Evolutionary conservation across 2,329 filamentous ascomycete genomes (phyloP), one percentile per base, ranked within the genome.

Genomic region (Cladophialophora yegresii): DNA sequence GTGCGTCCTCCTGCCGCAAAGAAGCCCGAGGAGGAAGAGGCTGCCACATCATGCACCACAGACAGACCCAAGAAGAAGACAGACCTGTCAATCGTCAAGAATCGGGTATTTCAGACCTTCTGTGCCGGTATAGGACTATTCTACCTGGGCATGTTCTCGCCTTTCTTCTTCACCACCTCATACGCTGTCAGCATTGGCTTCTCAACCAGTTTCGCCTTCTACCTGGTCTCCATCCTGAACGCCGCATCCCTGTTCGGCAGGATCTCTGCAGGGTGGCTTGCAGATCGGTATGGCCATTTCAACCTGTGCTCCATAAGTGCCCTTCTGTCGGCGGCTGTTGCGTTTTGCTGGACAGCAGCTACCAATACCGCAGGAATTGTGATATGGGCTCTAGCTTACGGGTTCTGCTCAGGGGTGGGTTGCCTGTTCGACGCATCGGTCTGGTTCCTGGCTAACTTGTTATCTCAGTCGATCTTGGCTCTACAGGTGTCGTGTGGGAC

Each of bases 401-500:
- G 76, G 0, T 76, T 77, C 67, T 72, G 65, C 51, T 76, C 74
- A 0, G 77, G 75, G 2, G 60, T 61, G 23, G 55, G 58, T 58
- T 23, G 32, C 20, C 8, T 47, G 22, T 47, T 43, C 20, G 8
- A 33, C 16, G 20, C 32, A 23, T 10, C n/a, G 28, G 16, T 26
- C 55, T 32, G 50, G 60, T 32, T n/a, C 36, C 36, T n/a, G 13
- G 36, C 36, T 43, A 43, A 43, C 22, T 22, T 54, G 13, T 47
- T 22, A 4, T 20, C 30, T 67, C 53, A 82, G 79, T 79, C 77
- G 0, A 79, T 83, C 32, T 66, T 83, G 28, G 80, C 78, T 55
- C 73, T 83, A 0, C 81, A 83, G 49, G 71, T 76, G 61, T 78
- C 80, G 0, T 83, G 80, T 63, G 80, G 78, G 0, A 77, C 77